Conservation (phyloP, 495 filamentous ascomycete species). For the Poronia punctata region DNA sequence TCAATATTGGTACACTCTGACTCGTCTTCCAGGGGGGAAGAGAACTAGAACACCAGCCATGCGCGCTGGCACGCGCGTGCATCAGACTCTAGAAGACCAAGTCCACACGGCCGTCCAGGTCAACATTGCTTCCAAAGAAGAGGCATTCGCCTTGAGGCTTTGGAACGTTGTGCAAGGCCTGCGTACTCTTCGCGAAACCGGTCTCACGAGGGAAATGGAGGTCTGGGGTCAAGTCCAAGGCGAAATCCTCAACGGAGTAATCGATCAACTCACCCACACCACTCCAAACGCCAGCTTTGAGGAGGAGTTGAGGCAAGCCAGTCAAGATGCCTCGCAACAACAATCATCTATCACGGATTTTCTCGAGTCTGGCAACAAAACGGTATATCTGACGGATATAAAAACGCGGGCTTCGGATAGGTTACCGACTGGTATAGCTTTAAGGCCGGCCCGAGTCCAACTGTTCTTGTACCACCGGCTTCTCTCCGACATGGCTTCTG, state of each 20-base stretch:
- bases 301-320: constrained; percentile 35
- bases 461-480: constrained; percentile 89
- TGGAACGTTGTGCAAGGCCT: constrained; percentile 93
- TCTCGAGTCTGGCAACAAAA: constrained; percentile 57
- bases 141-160: constrained; percentile 71
- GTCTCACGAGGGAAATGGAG: constrained; percentile 81
- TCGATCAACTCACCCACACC: constrained; percentile 76
- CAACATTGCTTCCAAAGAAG: constrained; percentile 66
- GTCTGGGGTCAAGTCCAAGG: constrained; percentile 88
- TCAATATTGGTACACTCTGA: constrained; percentile 83
- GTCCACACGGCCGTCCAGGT: constrained; percentile 70
- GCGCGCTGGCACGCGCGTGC: constrained; percentile 69
- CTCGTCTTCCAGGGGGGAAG: constrained; percentile 56
- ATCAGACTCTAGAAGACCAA: constrained; percentile 78
- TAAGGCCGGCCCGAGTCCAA: constrained; percentile 74
- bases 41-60: constrained; percentile 73
- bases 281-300: constrained; percentile 68
- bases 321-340: constrained; percentile 14
- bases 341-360: constrained; percentile 23
- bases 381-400: constrained; percentile 75
- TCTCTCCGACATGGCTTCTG: constrained; percentile 64
- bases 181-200: constrained; percentile 64
- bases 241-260: constrained; percentile 77
- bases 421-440: constrained; percentile 58
- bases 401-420: constrained; percentile 67